Evolutionary conservation across 2,329 filamentous ascomycete species (phyloP), one percentile per base, ranked within the genome.

Genomic region (Bipolaris cookei): DNA sequence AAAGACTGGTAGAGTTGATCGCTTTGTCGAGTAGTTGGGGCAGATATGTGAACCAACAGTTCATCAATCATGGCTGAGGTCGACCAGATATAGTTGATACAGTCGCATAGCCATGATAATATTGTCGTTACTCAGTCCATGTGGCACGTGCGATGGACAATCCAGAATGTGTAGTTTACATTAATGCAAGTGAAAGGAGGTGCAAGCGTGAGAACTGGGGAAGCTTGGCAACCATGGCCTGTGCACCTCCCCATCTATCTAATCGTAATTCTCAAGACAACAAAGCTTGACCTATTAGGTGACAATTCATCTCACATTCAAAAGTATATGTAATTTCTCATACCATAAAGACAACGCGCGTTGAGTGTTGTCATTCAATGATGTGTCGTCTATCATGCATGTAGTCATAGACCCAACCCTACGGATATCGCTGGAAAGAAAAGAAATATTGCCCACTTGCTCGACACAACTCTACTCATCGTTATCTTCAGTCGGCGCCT

Each of bases 401-500:
- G 39, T 53, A 54, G 53, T 64, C 59, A 62, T 62, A 54, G 46
- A 48, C 54, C 60, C 61, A 60, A 64, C 58, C 58, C 58, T 57
- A 62, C 61, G 58, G 63, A 62, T 66, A 65, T 66, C 64, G 64
- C 62, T 59, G 56, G 52, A 61, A 58, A 41, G 55, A 54, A 50
- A 50, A 48, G 53, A 54, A 46, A 44, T 42, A 44, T 38, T 39
- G 42, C 35, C 48, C 56, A 5, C 32, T 58, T 28, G n/a, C 44
- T 34, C 18, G 10, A 13, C 20, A 16, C 18, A 18, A 45, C 51
- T 49, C 54, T 83, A 82, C 67, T 85, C 84, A 58, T 85, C 83
- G 39, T 82, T 83, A 49, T 82, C 83, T 51, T 82, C 84, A 65
- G 82, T 83, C 41, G 80, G 81, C 32, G 79, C 77, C 59, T 83